Evolutionary conservation across 108 stramenopile genomes (phyloP), one percentile per base, ranked within the genome.

Genomic region (Nitzschia sp.): DNA sequence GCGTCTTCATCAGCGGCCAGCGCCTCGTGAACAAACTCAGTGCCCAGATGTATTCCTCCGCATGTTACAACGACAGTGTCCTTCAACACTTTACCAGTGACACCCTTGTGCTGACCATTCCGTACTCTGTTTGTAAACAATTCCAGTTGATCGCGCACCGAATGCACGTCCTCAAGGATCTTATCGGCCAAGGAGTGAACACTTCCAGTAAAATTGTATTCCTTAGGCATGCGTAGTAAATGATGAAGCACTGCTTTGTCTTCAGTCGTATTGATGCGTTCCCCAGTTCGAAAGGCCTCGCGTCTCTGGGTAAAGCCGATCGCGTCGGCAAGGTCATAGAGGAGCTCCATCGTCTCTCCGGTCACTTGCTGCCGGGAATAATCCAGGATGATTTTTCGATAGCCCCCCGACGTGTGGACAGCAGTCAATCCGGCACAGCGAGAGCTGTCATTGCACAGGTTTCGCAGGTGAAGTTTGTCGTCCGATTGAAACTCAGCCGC

Each of bases 351-450:
- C 8, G 95, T 97, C 68, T 96, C 93, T 35, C 89, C 92, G 21
- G 91, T 95, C 19, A 98, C 94, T 48, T 96, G 90, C 69, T 99
- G 99, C 26, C 99, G 85, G 36, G 87, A 87, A 77, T 96, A 99
- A 71, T 99, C 99, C 59, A 98, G 70, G 38, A 96, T 71, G 33
- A 99, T 94, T 35, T 83, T 86, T 18, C 90, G 78, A 71, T 71
- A 59, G 19, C 74, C 65, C 29, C 75, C 59, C 28, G 76, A 79
- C 24, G 47, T 47, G 46, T 86, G 88, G 11, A 74, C 78, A 0
- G 91, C 88, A 42, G 84, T 84, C 54, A 95, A 70, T 46, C 86
- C 90, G 6, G 87, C 77, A 49, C 90, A 93, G 0, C 94, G 82
- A 54, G 78, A 74, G 29, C 87, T 79, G 54, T 93, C 88, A 45